Evolutionary conservation across 2,329 filamentous ascomycete genomes (phyloP).

Genomic region (Fusarium begoniae): DNA sequence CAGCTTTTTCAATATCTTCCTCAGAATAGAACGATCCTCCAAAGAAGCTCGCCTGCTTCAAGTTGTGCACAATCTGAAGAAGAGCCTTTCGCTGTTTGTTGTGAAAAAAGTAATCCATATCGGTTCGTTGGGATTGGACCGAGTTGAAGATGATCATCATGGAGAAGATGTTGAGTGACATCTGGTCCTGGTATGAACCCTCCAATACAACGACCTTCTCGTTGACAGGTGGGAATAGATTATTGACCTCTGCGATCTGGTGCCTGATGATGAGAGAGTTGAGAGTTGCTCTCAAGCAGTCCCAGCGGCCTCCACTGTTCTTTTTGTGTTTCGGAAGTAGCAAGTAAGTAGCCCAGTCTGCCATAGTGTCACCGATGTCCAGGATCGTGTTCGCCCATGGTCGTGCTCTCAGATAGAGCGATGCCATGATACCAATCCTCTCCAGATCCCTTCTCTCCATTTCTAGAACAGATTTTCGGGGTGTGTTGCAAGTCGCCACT

Average conservation of each 20-base stretch:
- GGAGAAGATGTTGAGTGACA: constrained; percentile 85
- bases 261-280: constrained; percentile 86
- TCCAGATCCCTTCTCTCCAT: constrained; percentile 72
- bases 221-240: constrained; percentile 74
- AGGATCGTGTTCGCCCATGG: constrained; percentile 76
- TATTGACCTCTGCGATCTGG: constrained; percentile 73
- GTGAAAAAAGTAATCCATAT: constrained; percentile 90
- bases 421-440: constrained; percentile 71
- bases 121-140: constrained; percentile 84
- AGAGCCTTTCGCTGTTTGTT: constrained; percentile 74
- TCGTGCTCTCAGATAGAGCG: constrained; percentile 77
- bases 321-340: constrained; percentile 63
- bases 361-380: constrained; percentile 64
- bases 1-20: constrained; percentile 68
- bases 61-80: constrained; percentile 75
- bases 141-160: constrained; percentile 87
- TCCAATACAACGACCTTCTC: constrained; percentile 79
- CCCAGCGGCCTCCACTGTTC: constrained; percentile 64
- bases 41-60: constrained; percentile 87
- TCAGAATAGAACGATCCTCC: constrained; percentile 78
- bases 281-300: constrained; percentile 74
- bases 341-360: constrained; percentile 79
- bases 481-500: not conserved
- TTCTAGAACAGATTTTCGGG: constrained; percentile 49
- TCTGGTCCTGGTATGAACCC: constrained; percentile 84